These are phyloP conservation scores for Schizochytrium sp. DNA, from an alignment of 108 stramenopile species.

Conservation along the genomic window DNA sequence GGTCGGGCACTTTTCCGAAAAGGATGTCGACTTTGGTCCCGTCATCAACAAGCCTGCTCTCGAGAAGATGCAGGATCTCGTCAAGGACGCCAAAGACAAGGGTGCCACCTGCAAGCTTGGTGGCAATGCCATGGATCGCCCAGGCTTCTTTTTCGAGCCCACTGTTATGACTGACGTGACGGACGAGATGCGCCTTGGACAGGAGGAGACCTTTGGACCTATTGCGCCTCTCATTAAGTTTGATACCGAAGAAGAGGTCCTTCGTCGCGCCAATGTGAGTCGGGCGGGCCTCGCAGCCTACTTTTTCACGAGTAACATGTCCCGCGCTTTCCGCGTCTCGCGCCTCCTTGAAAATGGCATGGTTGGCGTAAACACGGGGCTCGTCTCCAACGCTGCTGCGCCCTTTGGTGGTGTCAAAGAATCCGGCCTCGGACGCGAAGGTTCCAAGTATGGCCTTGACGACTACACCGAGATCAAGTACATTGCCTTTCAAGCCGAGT, in stretches of 20 bases:
- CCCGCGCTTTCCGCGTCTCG: constrained; percentile 30
- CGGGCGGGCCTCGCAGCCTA: constrained; percentile 47
- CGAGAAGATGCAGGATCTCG: constrained; percentile 51
- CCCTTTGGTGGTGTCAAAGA: constrained; percentile 96
- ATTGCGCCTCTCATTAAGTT: constrained; percentile 43
- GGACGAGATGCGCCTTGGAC: constrained; percentile 6
- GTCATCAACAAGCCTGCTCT: constrained; percentile 60
- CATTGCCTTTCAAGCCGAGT: constrained; percentile 28
- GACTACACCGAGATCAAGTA: constrained; percentile 90
- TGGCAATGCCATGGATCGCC: constrained; percentile 49
- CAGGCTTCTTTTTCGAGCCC: constrained; percentile 66
- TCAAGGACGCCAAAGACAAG: constrained; percentile 60
- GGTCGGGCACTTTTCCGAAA: constrained; percentile 62
- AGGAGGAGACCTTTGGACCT: constrained; percentile 66
- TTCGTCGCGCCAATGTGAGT: constrained; percentile 41
- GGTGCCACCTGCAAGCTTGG: constrained; percentile 65
- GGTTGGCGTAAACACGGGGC: constrained; percentile 83
- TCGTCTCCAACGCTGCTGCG: constrained; percentile 60
- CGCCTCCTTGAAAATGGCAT: constrained; percentile 47
- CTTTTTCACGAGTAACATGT: constrained; percentile 34
- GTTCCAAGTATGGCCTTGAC: constrained; percentile 69
- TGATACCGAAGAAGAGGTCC: constrained; percentile 43
- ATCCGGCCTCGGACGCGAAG: constrained; percentile 93
- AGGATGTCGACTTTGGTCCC: constrained; percentile 64
- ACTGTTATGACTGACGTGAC: constrained; percentile 72